Evolutionary conservation across 306 rosid genomes (phyloP).

Genomic region (Cyamopsis tetragonoloba): DNA sequence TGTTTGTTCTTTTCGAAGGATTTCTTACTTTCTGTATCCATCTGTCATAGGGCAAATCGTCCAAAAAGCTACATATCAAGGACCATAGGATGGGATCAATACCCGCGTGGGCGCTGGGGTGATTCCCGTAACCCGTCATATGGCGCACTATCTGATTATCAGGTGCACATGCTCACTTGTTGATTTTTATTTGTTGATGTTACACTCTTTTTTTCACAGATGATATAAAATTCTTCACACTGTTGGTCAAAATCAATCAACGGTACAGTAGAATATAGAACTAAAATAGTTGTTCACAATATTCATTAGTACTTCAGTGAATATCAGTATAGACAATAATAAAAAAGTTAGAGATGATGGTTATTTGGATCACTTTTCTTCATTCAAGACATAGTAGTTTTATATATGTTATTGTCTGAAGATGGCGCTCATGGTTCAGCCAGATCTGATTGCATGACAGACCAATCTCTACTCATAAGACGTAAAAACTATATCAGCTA

Average conservation of each 20-base stretch:
- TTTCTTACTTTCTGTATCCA: constrained; percentile 28
- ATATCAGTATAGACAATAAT: background rate
- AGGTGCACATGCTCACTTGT: constrained; percentile 43
- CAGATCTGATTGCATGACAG: background rate
- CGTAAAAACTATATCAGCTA: constrained; percentile 2
- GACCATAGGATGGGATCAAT: constrained; percentile 94
- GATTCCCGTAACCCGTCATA: constrained; percentile 89
- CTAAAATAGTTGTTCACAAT: background rate
- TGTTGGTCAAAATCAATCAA: background rate
- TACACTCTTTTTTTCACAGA: background rate
- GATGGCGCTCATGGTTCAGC: background rate
- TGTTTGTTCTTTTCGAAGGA: constrained; percentile 17
- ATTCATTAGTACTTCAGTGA: background rate
- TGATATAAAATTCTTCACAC: background rate
- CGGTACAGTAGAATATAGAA: background rate
- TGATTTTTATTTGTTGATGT: constrained; percentile 13
- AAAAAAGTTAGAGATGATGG: background rate
- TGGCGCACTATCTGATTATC: constrained; percentile 82
- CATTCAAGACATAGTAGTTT: background rate
- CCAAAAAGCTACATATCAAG: constrained; percentile 96
- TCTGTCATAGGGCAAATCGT: constrained; percentile 87
- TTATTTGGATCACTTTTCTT: background rate
- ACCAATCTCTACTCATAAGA: background rate
- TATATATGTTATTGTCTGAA: background rate
- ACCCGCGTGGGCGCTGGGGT: constrained; percentile 95